A percentile compares a stretch with the other conserved stretches of the same genome.
phyloP scores from a whole-genome alignment of 805 yeast genomes.

The Suhomyces kilbournensis region DNA sequence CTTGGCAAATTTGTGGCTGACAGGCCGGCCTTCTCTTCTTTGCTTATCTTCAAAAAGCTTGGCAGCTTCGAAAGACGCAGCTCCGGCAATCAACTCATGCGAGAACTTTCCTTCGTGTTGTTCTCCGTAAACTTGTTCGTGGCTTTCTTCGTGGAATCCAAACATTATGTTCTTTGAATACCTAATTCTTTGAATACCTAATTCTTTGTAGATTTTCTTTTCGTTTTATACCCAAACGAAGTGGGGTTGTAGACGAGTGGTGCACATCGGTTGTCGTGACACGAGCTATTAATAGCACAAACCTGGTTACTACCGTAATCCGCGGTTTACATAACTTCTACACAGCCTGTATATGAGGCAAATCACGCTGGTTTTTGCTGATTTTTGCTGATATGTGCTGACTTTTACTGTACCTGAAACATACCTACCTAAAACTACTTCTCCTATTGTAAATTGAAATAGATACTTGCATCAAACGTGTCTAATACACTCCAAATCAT shows the following conservation, averaged over 20 bases:
- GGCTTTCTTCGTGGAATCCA: constrained; percentile 25
- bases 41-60: constrained; percentile 31
- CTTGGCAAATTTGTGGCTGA: constrained; percentile 28
- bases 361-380: too few species aligned
- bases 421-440: too few species aligned
- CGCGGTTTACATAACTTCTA: neutral
- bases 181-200: too few species aligned
- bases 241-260: neutral
- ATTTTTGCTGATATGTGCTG: too few species aligned
- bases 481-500: too few species aligned
- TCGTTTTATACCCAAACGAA: neutral
- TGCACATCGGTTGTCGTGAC: neutral
- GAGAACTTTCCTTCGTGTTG: constrained; percentile 29
- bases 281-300: neutral
- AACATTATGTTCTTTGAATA: constrained; percentile 17
- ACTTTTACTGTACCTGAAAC: neutral
- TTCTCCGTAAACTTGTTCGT: constrained; percentile 27
- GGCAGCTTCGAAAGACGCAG: constrained; percentile 31
- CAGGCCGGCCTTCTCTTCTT: constrained; percentile 32
- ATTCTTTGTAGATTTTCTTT: neutral
- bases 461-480: too few species aligned
- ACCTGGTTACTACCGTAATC: neutral
- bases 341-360: neutral
- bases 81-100: constrained; percentile 32
- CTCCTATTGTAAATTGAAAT: too few species aligned